Conservation (phyloP, 2,329 filamentous ascomycete species). For the Colletotrichum gigasporum region DNA sequence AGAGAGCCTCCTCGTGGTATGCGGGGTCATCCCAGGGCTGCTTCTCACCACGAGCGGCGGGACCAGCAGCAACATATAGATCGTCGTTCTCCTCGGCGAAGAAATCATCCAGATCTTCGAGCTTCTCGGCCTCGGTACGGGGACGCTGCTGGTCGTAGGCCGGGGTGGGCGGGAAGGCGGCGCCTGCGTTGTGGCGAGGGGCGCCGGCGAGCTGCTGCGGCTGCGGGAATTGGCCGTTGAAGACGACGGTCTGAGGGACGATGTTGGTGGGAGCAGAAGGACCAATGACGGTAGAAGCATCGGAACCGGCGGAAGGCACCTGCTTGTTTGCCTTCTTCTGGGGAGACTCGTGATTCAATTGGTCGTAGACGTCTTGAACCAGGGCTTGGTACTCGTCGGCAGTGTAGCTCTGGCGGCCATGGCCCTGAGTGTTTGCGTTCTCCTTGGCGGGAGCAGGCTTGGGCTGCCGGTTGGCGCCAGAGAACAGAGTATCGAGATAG, state of each 20-base stretch:
- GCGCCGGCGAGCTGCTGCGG: neutral
- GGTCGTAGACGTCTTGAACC: slow-evolving; percentile 17
- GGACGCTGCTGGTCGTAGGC: neutral
- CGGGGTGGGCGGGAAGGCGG: slow-evolving; percentile 17
- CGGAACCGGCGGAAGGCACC: neutral
- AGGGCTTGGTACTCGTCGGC: slow-evolving; percentile 12
- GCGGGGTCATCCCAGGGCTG: slow-evolving; percentile 12
- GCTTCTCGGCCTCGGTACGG: neutral
- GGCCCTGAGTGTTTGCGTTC: neutral
- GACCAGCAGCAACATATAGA: neutral
- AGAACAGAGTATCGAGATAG: neutral
- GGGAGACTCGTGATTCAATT: slow-evolving; percentile 5
- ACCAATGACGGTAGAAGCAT: neutral
- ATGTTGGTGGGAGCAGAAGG: neutral
- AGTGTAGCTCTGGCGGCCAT: slow-evolving; percentile 1
- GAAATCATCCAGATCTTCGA: slow-evolving; percentile 21
- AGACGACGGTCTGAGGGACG: slow-evolving; percentile 11
- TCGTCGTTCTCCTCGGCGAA: slow-evolving; percentile 18
- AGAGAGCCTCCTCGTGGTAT: slow-evolving; percentile 22
- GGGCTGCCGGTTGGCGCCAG: neutral
- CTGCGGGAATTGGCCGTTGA: slow-evolving; percentile 5
- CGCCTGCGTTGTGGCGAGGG: neutral
- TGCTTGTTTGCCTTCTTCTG: slow-evolving; percentile 16
- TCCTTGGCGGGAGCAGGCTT: neutral
- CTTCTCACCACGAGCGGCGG: neutral